Evolutionary conservation across 2,329 filamentous ascomycete species (phyloP).

Genomic region (Hymenoscyphus albidus): DNA sequence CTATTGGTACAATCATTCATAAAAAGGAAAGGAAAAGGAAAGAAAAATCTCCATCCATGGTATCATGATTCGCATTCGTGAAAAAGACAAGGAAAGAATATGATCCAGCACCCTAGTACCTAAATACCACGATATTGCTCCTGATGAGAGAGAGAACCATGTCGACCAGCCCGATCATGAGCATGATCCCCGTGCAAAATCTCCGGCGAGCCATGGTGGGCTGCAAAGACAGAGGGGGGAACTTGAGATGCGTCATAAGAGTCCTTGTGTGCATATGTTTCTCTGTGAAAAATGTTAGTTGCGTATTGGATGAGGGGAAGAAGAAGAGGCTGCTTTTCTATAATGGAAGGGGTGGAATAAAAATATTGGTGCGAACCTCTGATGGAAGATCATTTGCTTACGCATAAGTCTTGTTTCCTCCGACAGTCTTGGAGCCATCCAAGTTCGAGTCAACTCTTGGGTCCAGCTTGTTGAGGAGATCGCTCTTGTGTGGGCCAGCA

Average conservation of each 20-base stretch:
- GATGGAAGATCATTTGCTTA: constrained; percentile 22
- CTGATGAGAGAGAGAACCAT: constrained; percentile 46
- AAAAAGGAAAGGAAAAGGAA: background rate
- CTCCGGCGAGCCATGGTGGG: constrained; percentile 12
- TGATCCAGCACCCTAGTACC: background rate
- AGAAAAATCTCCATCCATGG: background rate
- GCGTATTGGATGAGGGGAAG: background rate
- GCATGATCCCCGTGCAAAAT: constrained; percentile 8
- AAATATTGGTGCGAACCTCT: background rate
- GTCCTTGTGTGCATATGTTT: constrained; percentile 4
- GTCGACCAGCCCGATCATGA: constrained; percentile 44
- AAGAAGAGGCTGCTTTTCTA: background rate
- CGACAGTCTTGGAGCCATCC: constrained; percentile 51
- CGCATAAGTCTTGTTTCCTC: constrained; percentile 48
- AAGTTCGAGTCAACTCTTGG: constrained; percentile 49
- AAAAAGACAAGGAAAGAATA: background rate
- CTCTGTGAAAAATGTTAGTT: background rate
- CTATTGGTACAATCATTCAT: background rate
- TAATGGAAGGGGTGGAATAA: background rate
- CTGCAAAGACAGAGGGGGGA: constrained; percentile 14
- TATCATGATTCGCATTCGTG: background rate
- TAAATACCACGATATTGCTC: constrained; percentile 38
- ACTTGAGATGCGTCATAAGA: constrained; percentile 13
- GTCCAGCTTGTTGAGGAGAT: constrained; percentile 49
- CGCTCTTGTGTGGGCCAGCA: constrained; percentile 50